Evolutionary conservation across 345 rosid species (phyloP).

Genomic region (Anacardium occidentale): DNA sequence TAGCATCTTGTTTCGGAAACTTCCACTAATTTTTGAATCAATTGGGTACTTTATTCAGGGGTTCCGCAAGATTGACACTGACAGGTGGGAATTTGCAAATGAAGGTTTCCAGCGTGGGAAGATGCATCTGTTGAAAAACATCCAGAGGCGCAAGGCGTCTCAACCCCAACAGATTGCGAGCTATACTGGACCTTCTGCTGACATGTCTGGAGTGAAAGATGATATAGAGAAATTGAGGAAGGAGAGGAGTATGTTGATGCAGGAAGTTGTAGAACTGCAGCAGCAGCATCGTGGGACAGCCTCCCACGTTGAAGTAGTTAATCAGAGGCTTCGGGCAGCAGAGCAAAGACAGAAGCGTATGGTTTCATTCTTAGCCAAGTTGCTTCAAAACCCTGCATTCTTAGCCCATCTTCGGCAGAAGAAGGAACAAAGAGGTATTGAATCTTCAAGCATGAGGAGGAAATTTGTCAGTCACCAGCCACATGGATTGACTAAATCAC

Average conservation of each 20-base stretch:
- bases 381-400: conserved; percentile 59
- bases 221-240: conserved; percentile 62
- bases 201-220: conserved; percentile 49
- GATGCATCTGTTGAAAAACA: conserved; percentile 78
- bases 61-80: conserved; percentile 79
- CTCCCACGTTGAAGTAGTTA: conserved; percentile 48
- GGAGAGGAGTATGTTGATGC: conserved; percentile 58
- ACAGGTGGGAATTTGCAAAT: conserved; percentile 93
- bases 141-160: conserved; percentile 78
- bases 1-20: conserved; percentile 7
- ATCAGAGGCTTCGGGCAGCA: conserved; percentile 60
- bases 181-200: conserved; percentile 51
- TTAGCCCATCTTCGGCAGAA: conserved; percentile 47
- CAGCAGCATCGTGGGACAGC: conserved; percentile 55
- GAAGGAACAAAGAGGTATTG: conserved; percentile 47
- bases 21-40: conserved; percentile 32
- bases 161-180: conserved; percentile 53
- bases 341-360: conserved; percentile 76
- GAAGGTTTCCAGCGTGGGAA: conserved; percentile 78
- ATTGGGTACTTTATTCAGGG: conserved; percentile 53
- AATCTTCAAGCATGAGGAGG: conserved; percentile 47
- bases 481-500: conserved; percentile 34
- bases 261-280: conserved; percentile 59
- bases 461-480: conserved; percentile 62
- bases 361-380: conserved; percentile 72